Conservation (phyloP, 768 basidiomycete genomes). For the Kwoniella newhampshirensis region DNA sequence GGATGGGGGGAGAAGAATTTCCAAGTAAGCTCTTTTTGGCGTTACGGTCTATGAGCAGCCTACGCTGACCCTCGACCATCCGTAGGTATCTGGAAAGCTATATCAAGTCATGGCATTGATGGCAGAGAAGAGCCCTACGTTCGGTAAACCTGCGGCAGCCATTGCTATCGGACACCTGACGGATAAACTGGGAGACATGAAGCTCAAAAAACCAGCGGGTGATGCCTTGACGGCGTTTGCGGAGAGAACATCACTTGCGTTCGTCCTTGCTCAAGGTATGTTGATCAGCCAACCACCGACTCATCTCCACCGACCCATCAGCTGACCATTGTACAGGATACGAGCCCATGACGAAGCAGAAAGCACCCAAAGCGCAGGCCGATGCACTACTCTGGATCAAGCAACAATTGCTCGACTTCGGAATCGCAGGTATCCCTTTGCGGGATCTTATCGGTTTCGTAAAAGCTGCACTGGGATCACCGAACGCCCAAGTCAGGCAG, state of each 20-base stretch:
- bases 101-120: constrained; percentile 73
- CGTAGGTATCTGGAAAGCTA: constrained; percentile 82
- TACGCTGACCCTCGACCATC: background rate
- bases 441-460: constrained; percentile 85
- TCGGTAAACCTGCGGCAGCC: constrained; percentile 80
- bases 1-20: constrained; percentile 99
- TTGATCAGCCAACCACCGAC: constrained; percentile 3
- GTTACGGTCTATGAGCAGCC: background rate
- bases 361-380: constrained; percentile 93
- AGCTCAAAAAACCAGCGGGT: constrained; percentile 92
- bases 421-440: constrained; percentile 79
- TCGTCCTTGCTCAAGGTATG: constrained; percentile 86
- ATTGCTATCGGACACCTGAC: constrained; percentile 75
- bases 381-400: constrained; percentile 89
- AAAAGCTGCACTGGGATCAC: constrained; percentile 80
- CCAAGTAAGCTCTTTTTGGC: constrained; percentile 61
- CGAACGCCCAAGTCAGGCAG: constrained; percentile 88
- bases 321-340: constrained; percentile 63
- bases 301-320: no score
- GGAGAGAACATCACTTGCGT: constrained; percentile 90
- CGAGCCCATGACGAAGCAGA: constrained; percentile 88
- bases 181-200: constrained; percentile 94
- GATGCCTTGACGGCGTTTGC: constrained; percentile 79
- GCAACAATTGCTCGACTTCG: constrained; percentile 81
- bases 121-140: constrained; percentile 75